Evolutionary conservation across 2,329 filamentous ascomycete genomes (phyloP).

Genomic region (Periconia sp.): DNA sequence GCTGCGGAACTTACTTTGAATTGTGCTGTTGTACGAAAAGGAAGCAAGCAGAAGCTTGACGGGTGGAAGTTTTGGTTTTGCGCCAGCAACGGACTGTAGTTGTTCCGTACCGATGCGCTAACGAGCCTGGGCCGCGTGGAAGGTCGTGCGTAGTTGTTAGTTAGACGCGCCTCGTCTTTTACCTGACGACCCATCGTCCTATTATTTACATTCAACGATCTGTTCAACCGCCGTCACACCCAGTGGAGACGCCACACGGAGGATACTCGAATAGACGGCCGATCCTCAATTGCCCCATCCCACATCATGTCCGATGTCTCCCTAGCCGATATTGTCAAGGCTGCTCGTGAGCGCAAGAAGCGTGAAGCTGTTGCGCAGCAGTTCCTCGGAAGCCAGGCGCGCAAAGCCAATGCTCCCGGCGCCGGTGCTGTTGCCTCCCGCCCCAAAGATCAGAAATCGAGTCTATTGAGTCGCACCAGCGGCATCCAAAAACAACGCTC

Average conservation of each 20-base stretch:
- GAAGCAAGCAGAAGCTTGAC: conserved; percentile 7
- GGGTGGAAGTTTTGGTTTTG: conserved; percentile 18
- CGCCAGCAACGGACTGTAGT: conserved; percentile 18
- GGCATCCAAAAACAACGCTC: conserved; percentile 68
- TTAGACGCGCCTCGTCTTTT: neutral
- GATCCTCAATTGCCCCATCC: no score
- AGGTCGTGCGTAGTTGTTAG: neutral
- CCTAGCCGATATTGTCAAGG: conserved; percentile 37
- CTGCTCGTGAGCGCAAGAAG: conserved; percentile 67
- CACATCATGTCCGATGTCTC: conserved; percentile 23
- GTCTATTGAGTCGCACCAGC: conserved; percentile 70
- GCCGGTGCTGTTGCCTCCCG: conserved; percentile 48
- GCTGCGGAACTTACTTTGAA: conserved; percentile 29
- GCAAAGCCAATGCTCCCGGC: conserved; percentile 60
- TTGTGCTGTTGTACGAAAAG: conserved; percentile 22
- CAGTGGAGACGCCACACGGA: neutral
- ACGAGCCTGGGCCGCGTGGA: neutral
- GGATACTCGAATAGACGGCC: no score
- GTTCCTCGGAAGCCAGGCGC: conserved; percentile 64
- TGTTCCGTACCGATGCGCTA: conserved; percentile 11
- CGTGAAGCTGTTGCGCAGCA: conserved; percentile 70
- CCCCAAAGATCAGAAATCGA: conserved; percentile 51
- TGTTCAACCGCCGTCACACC: neutral
- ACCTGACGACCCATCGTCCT: neutral
- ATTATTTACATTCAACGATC: neutral